Conservation (phyloP, 176 grass and related monocot species). For the Zoysia pacifica region DNA sequence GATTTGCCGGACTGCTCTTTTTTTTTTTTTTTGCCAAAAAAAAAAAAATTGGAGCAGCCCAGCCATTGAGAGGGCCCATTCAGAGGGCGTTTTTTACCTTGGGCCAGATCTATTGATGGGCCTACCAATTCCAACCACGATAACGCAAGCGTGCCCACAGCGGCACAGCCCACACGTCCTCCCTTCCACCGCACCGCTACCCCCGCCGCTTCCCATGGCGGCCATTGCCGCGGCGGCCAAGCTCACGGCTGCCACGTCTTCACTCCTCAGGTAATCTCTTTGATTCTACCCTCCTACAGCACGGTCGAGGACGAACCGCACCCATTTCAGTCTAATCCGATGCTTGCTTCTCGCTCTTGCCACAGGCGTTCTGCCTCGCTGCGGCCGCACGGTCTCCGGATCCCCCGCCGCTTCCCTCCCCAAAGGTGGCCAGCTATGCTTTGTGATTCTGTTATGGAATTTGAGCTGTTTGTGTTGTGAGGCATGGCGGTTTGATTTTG, state of each 20-base stretch:
- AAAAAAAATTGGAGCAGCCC: too few species aligned
- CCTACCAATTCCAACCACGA: too few species aligned
- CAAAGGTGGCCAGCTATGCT: conserved; percentile 6
- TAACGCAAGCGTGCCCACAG: too few species aligned
- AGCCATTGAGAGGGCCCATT: too few species aligned
- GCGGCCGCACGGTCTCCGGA: conserved; percentile 38
- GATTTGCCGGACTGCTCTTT: neutral
- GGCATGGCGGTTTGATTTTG: neutral
- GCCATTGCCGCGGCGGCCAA: conserved; percentile 41
- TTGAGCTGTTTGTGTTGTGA: neutral
- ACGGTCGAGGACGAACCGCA: neutral
- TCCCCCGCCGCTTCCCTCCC: conserved; percentile 23
- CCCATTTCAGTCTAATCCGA: neutral
- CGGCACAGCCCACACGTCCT: neutral
- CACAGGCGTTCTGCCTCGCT: conserved; percentile 42
- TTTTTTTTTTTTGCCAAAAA: neutral
- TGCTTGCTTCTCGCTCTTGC: neutral
- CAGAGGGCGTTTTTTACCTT: too few species aligned
- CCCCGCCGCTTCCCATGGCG: conserved; percentile 34
- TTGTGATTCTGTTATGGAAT: neutral
- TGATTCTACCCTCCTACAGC: neutral
- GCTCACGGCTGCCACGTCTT: conserved; percentile 43
- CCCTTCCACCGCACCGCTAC: neutral
- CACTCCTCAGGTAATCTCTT: conserved; percentile 38
- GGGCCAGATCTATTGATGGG: too few species aligned